Conservation (phyloP, 768 basidiomycete species). For the Amyloporia xantha region DNA sequence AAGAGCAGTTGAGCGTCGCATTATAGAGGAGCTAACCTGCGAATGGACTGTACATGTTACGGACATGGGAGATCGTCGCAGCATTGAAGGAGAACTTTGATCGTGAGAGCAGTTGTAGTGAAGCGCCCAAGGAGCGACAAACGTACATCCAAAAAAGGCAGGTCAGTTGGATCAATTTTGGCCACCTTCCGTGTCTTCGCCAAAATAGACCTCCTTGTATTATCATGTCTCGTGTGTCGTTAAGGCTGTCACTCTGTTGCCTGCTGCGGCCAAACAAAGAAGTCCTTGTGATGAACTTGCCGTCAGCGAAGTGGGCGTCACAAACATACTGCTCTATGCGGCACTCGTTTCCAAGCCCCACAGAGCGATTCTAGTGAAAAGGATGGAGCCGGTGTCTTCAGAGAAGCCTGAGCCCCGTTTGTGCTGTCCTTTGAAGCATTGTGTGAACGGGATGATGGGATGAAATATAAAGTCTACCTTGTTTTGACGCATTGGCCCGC, state of each 20-base stretch:
- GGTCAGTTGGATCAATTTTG: not conserved
- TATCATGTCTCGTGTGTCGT: no score
- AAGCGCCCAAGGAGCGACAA: no score
- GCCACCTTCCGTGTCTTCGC: not conserved
- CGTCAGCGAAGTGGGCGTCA: not conserved
- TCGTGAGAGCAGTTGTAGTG: no score
- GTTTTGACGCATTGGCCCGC: not conserved
- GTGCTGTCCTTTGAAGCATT: not conserved
- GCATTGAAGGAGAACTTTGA: no score
- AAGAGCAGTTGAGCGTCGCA: no score
- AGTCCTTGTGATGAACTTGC: no score
- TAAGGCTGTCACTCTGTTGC: no score
- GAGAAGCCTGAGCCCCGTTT: not conserved
- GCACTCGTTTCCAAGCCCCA: not conserved
- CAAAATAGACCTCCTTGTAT: not conserved
- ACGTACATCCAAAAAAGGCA: not conserved
- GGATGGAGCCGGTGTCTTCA: not conserved
- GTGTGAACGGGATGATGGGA: not conserved
- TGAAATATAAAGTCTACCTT: not conserved
- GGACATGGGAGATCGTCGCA: no score
- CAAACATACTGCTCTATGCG: not conserved
- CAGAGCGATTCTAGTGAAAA: not conserved
- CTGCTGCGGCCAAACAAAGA: not conserved
- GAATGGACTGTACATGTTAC: no score
- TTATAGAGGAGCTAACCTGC: no score